Conservation (phyloP, 2,329 filamentous ascomycete species). For the Pseudocercospora crystallina region DNA sequence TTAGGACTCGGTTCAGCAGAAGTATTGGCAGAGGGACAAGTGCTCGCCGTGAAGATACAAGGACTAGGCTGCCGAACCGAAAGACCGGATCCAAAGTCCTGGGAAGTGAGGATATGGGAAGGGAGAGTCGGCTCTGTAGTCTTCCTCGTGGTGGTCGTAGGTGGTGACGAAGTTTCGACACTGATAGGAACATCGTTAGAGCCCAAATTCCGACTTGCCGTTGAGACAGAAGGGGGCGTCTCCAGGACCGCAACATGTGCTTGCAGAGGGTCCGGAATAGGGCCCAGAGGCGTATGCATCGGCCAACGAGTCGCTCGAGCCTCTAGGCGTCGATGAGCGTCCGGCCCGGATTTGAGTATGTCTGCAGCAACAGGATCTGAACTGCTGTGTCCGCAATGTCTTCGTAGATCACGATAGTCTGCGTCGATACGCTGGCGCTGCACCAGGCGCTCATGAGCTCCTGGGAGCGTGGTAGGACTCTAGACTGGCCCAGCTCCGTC, state of each 20-base stretch:
- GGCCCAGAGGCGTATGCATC: constrained; percentile 4
- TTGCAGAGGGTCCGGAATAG: background rate
- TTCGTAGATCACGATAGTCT: constrained; percentile 9
- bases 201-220: background rate
- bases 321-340: background rate
- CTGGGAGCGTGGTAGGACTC: background rate
- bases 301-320: constrained; percentile 2
- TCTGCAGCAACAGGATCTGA: constrained; percentile 1
- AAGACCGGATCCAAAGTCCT: constrained; percentile 7
- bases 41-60: constrained; percentile 13
- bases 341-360: background rate
- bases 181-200: background rate
- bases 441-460: constrained; percentile 27
- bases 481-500: no score
- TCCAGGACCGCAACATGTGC: background rate
- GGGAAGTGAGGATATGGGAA: constrained; percentile 14
- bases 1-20: background rate
- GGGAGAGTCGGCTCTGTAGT: constrained; percentile 12
- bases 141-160: background rate
- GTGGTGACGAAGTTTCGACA: background rate
- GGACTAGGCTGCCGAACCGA: constrained; percentile 9
- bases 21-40: constrained; percentile 3
- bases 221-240: background rate
- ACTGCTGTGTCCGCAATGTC: constrained; percentile 7
- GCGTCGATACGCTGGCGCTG: constrained; percentile 15